Percentiles rank a stretch among this genome's conserved stretches.
Conservation (phyloP, 2,329 filamentous ascomycete species). For the Colletotrichum somersetense region DNA sequence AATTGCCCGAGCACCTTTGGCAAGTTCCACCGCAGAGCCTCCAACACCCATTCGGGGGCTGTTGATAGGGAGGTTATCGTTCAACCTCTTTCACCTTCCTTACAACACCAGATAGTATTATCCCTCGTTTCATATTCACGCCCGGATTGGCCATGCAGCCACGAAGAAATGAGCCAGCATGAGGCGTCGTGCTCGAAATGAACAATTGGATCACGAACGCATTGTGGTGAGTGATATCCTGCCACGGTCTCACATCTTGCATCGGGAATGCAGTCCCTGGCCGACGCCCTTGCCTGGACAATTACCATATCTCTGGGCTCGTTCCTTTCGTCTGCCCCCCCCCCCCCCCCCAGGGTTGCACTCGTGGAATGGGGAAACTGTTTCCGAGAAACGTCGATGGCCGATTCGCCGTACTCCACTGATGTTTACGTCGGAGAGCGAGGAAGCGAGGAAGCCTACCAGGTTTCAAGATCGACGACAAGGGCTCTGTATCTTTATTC, state of each 20-base stretch:
- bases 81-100: background rate
- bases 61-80: background rate
- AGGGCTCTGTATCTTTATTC: conserved; percentile 4
- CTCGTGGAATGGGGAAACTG: too few species aligned
- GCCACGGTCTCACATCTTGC: background rate
- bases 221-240: background rate
- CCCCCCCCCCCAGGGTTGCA: background rate
- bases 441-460: conserved; percentile 15
- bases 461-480: conserved; percentile 32
- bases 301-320: background rate
- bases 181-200: background rate
- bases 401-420: background rate
- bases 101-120: background rate
- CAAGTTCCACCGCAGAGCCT: background rate
- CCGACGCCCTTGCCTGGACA: background rate
- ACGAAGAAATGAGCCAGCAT: conserved; percentile 1
- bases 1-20: background rate
- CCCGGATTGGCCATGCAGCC: conserved; percentile 5
- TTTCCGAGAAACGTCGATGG: too few species aligned
- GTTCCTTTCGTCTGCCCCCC: background rate
- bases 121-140: background rate
- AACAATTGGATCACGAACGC: too few species aligned
- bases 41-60: background rate
- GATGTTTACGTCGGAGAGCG: background rate
- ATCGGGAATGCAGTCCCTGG: background rate